Evolutionary conservation across 352 stramenopile species (phyloP).

Genomic region (Aphanomyces astaci): DNA sequence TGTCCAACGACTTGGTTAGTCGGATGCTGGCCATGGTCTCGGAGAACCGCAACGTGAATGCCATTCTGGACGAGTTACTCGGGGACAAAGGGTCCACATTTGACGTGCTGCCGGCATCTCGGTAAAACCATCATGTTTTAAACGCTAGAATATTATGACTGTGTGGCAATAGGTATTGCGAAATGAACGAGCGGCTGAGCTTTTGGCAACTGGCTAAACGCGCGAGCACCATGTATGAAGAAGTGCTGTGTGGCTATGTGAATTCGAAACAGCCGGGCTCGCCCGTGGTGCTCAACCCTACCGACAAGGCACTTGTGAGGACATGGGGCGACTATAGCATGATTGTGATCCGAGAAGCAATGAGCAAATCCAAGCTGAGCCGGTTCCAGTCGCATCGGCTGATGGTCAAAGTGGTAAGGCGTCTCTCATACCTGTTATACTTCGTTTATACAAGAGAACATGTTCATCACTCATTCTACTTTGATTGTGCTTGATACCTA

Average conservation of each 20-base stretch:
- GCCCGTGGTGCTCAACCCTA: slow-evolving; percentile 62
- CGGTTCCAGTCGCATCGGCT: background rate
- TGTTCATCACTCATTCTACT: too few species aligned
- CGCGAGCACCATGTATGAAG: slow-evolving; percentile 44
- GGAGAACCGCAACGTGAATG: slow-evolving; percentile 74
- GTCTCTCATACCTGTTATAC: background rate
- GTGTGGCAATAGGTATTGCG: slow-evolving; percentile 57
- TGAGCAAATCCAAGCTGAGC: background rate
- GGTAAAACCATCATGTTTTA: slow-evolving; percentile 10
- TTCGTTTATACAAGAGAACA: too few species aligned
- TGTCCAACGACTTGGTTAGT: slow-evolving; percentile 25
- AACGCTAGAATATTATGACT: too few species aligned
- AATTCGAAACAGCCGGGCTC: slow-evolving; percentile 35
- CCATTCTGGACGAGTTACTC: slow-evolving; percentile 70
- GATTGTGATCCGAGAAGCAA: background rate
- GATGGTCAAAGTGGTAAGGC: background rate
- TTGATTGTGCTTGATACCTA: too few species aligned
- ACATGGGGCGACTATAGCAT: background rate
- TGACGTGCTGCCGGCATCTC: slow-evolving; percentile 49
- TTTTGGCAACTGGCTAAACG: slow-evolving; percentile 74
- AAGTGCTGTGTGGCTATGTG: slow-evolving; percentile 72
- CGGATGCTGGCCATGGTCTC: slow-evolving; percentile 83
- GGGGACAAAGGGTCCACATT: slow-evolving; percentile 60
- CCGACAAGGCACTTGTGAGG: slow-evolving; percentile 37
- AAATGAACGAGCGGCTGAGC: slow-evolving; percentile 40